phyloP scores from a whole-genome alignment of 139 green algal species.

The Coelastrella sp. region DNA sequence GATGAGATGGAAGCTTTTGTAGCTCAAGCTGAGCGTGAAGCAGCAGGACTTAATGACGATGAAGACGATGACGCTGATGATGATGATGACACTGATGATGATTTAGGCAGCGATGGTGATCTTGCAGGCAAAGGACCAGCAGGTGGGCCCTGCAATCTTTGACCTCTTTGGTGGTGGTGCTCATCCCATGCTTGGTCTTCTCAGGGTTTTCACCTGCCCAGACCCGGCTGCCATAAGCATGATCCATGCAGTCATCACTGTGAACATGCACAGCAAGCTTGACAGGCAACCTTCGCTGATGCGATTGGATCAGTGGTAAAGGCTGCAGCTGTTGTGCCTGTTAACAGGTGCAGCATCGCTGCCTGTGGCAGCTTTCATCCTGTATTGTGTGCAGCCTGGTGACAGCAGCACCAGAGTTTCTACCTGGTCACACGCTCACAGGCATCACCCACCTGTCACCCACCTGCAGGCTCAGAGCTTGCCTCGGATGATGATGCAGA shows the following conservation, averaged over 20 bases:
- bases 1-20: conserved; percentile 92
- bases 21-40: conserved; percentile 83
- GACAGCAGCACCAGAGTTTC: too few relatives aligned
- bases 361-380: background rate
- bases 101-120: conserved; percentile 14
- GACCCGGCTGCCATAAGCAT: too few relatives aligned
- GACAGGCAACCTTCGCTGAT: too few relatives aligned
- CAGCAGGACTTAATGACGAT: conserved; percentile 43
- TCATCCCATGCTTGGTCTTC: too few relatives aligned
- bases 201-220: too few relatives aligned
- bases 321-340: background rate
- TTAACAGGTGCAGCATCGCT: background rate
- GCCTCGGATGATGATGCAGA: conserved; percentile 57
- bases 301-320: too few relatives aligned
- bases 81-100: conserved; percentile 2
- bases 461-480: background rate
- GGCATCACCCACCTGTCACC: too few relatives aligned
- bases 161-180: too few relatives aligned
- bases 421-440: too few relatives aligned
- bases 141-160: background rate
- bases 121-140: background rate
- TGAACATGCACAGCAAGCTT: too few relatives aligned
- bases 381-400: too few relatives aligned
- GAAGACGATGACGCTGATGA: background rate
- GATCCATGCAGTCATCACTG: too few relatives aligned